Evolutionary conservation across 768 basidiomycete species (phyloP), one percentile per base, ranked within the genome.

Genomic region (Collybia sp.): DNA sequence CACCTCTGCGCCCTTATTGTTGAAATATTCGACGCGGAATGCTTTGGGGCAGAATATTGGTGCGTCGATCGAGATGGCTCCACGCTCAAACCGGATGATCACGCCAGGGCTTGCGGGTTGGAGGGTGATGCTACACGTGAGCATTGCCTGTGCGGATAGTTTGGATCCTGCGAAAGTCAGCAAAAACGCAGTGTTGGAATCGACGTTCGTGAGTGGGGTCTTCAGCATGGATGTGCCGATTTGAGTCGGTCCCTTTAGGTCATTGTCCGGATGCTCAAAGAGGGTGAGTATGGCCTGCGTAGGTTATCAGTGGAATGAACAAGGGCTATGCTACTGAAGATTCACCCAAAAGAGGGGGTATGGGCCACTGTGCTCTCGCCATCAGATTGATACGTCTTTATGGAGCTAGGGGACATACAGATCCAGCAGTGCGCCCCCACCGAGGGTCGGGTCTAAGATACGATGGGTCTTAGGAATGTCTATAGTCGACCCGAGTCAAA

Each of bases 341-440:
- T 75, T 37, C 59, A 81, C 85, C 88, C 88, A 90, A 55, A 89
- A 72, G 53, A 89, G 67, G 8, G 87, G 88, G 62, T 92, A 93
- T 10, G 89, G 86, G 1, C 88, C 88, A 17, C 87, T 89, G 50
- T 16, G 25, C 8, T 25, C 25, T 3, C 25, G 25, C 8, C 8
- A 8, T 25, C 25, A 25, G 8, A 25, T 25, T 25, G 8, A 25
- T 25, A 25, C 25, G 4, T 25, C 25, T 25, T 25, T 11, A 5
- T 30, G 18, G 15, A 39, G 5, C 11, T 10, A 32, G 45, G 19
- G 34, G 6, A 65, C 84, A 63, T 53, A 90, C 86, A 93, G 74
- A 60, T 93, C 92, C 16, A 95, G 76, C 20, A 95, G 59, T 11
- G 82, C 88, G 0, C 91, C 91, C 9, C 92, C 91, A 18, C 87